phyloP scores from a whole-genome alignment of 1,284 basidiomycete species.

The Marasmius oreades region DNA sequence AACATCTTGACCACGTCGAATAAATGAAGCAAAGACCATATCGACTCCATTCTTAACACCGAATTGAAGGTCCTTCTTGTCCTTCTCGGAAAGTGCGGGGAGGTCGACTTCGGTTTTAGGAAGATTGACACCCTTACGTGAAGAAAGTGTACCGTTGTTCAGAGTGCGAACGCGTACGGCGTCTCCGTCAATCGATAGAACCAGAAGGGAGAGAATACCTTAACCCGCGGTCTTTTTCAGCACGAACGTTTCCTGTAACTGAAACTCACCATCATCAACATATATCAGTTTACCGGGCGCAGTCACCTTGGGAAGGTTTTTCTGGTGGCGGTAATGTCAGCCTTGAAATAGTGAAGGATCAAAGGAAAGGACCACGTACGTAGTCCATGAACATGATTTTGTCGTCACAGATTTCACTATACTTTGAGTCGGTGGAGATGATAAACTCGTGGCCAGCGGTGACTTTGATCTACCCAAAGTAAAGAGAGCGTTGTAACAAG shows the following conservation, averaged over 20 bases:
- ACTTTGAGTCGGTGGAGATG: conserved; percentile 83
- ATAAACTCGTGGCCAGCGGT: conserved; percentile 93
- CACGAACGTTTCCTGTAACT: conserved; percentile 11
- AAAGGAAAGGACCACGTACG: conserved; percentile 43
- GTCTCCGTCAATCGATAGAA: conserved; percentile 80
- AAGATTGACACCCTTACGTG: conserved; percentile 99
- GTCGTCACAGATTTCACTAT: conserved; percentile 78
- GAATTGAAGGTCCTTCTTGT: conserved; percentile 92
- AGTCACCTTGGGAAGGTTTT: conserved; percentile 94
- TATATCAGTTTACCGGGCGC: conserved; percentile 95
- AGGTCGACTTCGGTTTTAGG: conserved; percentile 98
- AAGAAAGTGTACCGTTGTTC: conserved; percentile 93
- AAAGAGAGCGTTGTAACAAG: conserved; percentile 10
- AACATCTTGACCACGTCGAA: conserved; percentile 91
- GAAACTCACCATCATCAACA: conserved; percentile 85
- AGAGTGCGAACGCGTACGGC: conserved; percentile 85
- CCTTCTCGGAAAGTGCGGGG: conserved; percentile 96
- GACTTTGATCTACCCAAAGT: conserved; percentile 63
- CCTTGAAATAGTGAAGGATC: conserved; percentile 9
- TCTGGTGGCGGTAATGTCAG: conserved; percentile 36
- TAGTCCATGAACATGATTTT: conserved; percentile 91
- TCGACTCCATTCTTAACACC: conserved; percentile 98
- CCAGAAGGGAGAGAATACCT: conserved; percentile 93
- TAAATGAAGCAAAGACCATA: conserved; percentile 98
- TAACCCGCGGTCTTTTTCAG: conserved; percentile 5